These are phyloP conservation scores for Cordyceps cateniannulata DNA, from an alignment of 2,329 filamentous ascomycete species.

Conservation along the genomic window DNA sequence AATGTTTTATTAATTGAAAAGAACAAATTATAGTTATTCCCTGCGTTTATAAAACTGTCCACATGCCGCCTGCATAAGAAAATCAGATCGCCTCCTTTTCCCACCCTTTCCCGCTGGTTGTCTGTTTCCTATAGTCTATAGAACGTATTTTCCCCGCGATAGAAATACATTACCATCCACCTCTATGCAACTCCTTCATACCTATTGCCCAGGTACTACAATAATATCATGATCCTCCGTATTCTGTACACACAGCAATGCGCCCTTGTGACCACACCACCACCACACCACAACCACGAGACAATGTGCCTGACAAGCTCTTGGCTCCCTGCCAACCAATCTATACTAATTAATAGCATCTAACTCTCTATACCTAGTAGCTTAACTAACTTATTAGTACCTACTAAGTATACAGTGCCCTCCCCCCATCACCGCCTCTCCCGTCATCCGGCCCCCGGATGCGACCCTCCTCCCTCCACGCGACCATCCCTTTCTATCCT, in stretches of 20 bases:
- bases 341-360: neutral
- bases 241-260: too few species aligned
- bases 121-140: too few species aligned
- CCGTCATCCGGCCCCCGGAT: slow-evolving; percentile 11
- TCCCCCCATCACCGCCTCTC: slow-evolving; percentile 1
- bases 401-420: too few species aligned
- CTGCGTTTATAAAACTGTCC: neutral
- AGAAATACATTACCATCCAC: too few species aligned
- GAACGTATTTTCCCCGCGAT: neutral
- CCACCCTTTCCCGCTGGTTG: neutral
- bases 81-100: neutral
- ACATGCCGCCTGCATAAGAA: neutral
- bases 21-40: too few species aligned
- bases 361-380: neutral
- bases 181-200: neutral
- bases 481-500: neutral
- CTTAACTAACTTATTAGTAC: neutral
- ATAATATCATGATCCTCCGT: neutral
- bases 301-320: neutral
- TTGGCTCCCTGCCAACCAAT: neutral
- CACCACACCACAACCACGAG: too few species aligned
- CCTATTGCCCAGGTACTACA: too few species aligned
- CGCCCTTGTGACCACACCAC: neutral
- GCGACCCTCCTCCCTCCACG: neutral
- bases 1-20: too few species aligned